phyloP scores from a whole-genome alignment of 1,284 basidiomycete genomes.

The Ganoderma resinaceum region DNA sequence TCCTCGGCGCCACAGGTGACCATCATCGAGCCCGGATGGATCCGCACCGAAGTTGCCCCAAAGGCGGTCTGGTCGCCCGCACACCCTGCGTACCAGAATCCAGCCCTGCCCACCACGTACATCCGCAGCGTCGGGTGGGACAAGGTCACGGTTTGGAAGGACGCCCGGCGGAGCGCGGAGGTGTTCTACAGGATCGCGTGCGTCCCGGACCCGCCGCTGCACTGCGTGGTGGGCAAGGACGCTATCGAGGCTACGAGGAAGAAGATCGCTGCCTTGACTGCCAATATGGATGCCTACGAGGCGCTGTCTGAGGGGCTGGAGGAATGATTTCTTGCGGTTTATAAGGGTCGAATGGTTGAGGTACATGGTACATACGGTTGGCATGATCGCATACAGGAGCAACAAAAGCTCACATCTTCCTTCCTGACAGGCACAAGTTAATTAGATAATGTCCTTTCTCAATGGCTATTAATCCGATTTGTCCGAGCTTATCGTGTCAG shows the following conservation, averaged over 20 bases:
- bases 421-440: too few species aligned
- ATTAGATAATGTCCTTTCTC: not conserved
- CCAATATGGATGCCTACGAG: constrained; percentile 13
- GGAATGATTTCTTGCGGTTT: not conserved
- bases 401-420: not conserved
- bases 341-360: not conserved
- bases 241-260: constrained; percentile 16
- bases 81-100: constrained; percentile 25
- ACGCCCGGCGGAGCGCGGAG: constrained; percentile 18
- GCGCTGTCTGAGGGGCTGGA: constrained; percentile 20
- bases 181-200: constrained; percentile 22
- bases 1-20: constrained; percentile 9
- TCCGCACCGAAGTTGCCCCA: constrained; percentile 11
- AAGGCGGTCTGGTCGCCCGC: constrained; percentile 12
- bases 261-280: constrained; percentile 10
- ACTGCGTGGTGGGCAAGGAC: constrained; percentile 19
- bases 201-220: constrained; percentile 20
- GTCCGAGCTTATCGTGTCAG: not conserved
- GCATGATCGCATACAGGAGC: not conserved
- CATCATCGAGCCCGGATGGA: constrained; percentile 21
- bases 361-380: not conserved
- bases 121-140: constrained; percentile 6
- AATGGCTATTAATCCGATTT: not conserved
- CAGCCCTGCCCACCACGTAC: constrained; percentile 12
- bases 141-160: constrained; percentile 2